Base-by-base conservation (phyloP, 2,329 filamentous ascomycete species). In the Fusarium sp. region DNA sequence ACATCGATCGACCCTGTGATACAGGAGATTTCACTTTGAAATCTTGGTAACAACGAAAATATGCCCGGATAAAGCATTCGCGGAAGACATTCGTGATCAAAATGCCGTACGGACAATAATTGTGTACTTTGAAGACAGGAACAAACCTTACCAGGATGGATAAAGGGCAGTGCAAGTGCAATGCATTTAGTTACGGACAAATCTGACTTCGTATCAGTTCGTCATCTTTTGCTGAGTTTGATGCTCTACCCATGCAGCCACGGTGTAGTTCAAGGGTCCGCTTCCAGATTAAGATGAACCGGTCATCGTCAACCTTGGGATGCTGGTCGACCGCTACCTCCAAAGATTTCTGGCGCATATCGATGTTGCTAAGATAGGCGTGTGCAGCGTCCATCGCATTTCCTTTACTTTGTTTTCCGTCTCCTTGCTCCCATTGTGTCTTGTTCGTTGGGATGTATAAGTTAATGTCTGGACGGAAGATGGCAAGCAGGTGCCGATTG, bases 81-180 rank as follows among this genome's bases (percentile, higher is more conserved):
- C 46, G 49, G 16, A 25, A 18, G 42, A 9, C 13, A 54, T 46
- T 16, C 7, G 37, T 46, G 32, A 34, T 47, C 43, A 41, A 32
- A 21, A 61, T 25, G 34, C 48, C 41, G 20, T 14, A 55, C 25
- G 40, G 63, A 66, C 34, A 42, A 37, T 66, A 56, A 23, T n/a
- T 18, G 34, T 55, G 53, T 41, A n/a, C 30, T 40, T n/a, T 23
- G 16, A 61, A 48, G 43, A 66, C 28, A 61, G 25, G 25, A 49
- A 40, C 32, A 46, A 23, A 55, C 63, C 27, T 40, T 45, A 42
- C 46, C 21, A 59, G 37, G 46, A 37, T 28, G 18, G 49, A 48
- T 16, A 23, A 32, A 40, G 49, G 34, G 37, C 7, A 18, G 13
- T 47, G 55, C 60, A 18, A 60, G 30, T 47, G 21, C 40, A 60